phyloP scores from a whole-genome alignment of 768 basidiomycete species.

The Obba rivulosa region DNA sequence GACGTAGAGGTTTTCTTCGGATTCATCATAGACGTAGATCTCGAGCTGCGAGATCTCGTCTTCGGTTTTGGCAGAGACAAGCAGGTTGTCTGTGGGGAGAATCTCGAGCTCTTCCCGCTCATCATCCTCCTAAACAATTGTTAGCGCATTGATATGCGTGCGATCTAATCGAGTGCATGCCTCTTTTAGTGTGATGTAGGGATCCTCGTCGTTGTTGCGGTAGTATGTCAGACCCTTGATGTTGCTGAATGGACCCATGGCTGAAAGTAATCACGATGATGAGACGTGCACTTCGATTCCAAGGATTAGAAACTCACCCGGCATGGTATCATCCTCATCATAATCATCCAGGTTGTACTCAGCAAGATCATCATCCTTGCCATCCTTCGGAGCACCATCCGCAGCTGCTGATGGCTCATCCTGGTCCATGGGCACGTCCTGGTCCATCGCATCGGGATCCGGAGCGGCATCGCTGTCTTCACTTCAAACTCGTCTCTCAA shows the following conservation, averaged over 20 bases:
- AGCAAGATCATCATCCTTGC: conserved; percentile 62
- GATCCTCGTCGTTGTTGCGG: conserved; percentile 88
- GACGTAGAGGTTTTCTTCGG: conserved; percentile 85
- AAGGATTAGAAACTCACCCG: conserved; percentile 22
- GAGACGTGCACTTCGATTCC: conserved; percentile 9
- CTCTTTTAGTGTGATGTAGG: conserved; percentile 94
- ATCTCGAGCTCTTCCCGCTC: conserved; percentile 90
- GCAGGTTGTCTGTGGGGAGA: conserved; percentile 84
- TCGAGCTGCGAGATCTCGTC: conserved; percentile 96
- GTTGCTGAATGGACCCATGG: conserved; percentile 81
- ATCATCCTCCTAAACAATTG: conserved; percentile 52
- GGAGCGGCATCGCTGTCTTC: conserved; percentile 36
- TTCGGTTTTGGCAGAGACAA: conserved; percentile 91
- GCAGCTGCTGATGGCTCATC: conserved; percentile 10
- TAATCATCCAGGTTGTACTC: conserved; percentile 91
- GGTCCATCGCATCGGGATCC: conserved; percentile 46
- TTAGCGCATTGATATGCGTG: not conserved
- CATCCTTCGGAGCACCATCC: conserved; percentile 10
- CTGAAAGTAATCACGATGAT: conserved; percentile 28
- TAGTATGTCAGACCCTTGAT: conserved; percentile 95
- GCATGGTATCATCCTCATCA: conserved; percentile 63
- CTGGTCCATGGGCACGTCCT: conserved; percentile 36
- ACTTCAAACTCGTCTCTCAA: conserved; percentile 25
- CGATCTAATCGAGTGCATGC: conserved; percentile 36
- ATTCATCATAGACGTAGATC: conserved; percentile 92